phyloP scores from a whole-genome alignment of 306 rosid species.

The Dryas alaskensis region DNA sequence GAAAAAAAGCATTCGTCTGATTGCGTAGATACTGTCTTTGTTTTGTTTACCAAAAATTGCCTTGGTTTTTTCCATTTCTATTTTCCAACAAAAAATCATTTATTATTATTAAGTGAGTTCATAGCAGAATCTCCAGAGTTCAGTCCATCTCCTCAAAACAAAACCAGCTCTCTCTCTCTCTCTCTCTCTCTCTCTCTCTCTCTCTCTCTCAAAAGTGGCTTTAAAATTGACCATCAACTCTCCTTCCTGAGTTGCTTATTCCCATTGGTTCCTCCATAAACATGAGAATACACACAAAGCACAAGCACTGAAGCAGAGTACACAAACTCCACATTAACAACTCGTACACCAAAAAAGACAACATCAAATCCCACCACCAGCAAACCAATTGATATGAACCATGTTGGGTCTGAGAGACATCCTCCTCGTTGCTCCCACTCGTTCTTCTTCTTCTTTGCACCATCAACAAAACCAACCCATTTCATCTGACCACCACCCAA shows the following conservation, averaged over 20 bases:
- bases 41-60: conserved; percentile 4
- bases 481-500: conserved; percentile 47
- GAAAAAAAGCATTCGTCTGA: not conserved
- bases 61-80: not conserved
- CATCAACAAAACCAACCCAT: conserved; percentile 56
- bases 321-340: too few species aligned
- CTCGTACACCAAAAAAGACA: not conserved
- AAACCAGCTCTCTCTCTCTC: not conserved
- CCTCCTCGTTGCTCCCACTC: conserved; percentile 57
- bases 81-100: not conserved
- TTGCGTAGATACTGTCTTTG: not conserved
- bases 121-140: not conserved
- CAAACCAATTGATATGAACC: conserved; percentile 4
- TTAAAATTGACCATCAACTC: too few species aligned
- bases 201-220: too few species aligned
- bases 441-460: conserved; percentile 44
- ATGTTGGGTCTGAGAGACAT: conserved; percentile 86
- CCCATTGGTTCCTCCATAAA: not conserved
- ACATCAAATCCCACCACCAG: not conserved
- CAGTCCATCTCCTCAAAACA: too few species aligned
- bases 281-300: not conserved
- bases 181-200: not conserved
- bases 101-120: conserved; percentile 1
- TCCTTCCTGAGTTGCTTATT: too few species aligned
- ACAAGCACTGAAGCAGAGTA: too few species aligned